These are phyloP conservation scores for Lumnitzera littorea DNA, from an alignment of 345 rosid genomes.

Conservation along the genomic window DNA sequence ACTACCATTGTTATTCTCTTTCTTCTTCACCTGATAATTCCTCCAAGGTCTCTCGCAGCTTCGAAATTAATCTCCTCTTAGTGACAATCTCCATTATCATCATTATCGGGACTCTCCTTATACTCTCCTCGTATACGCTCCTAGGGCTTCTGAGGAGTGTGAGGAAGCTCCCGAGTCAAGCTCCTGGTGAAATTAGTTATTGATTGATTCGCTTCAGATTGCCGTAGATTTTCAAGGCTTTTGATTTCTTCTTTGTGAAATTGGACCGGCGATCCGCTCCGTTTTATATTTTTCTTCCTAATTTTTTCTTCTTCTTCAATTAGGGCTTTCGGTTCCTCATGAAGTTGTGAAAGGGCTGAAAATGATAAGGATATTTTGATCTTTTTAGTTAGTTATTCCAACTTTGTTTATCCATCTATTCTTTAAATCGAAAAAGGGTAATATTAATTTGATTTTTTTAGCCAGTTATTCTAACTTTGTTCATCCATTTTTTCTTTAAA, in stretches of 20 bases:
- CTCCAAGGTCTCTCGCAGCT: slow-evolving; percentile 61
- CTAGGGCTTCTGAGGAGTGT: slow-evolving; percentile 61
- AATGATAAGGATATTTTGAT: no score
- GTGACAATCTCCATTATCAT: background rate
- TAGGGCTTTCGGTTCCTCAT: no score
- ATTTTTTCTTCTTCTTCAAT: no score
- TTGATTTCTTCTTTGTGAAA: slow-evolving; percentile 60
- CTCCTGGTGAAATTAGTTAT: slow-evolving; percentile 85
- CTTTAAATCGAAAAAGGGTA: no score
- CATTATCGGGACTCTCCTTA: no score
- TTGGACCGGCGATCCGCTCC: slow-evolving; percentile 23
- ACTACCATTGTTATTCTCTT: background rate
- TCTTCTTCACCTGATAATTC: slow-evolving; percentile 48
- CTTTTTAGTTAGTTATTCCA: no score
- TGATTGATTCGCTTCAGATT: slow-evolving; percentile 73
- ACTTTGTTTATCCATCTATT: no score
- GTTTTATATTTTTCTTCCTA: background rate
- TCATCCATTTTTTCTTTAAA: no score
- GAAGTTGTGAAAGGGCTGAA: no score
- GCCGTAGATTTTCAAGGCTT: slow-evolving; percentile 74
- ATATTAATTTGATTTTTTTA: no score
- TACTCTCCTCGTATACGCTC: slow-evolving; percentile 39
- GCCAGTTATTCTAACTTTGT: no score
- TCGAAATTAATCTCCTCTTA: slow-evolving; percentile 39
- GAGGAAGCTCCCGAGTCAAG: slow-evolving; percentile 65